phyloP scores from a whole-genome alignment of 495 filamentous ascomycete genomes.

The Extremus antarcticus region DNA sequence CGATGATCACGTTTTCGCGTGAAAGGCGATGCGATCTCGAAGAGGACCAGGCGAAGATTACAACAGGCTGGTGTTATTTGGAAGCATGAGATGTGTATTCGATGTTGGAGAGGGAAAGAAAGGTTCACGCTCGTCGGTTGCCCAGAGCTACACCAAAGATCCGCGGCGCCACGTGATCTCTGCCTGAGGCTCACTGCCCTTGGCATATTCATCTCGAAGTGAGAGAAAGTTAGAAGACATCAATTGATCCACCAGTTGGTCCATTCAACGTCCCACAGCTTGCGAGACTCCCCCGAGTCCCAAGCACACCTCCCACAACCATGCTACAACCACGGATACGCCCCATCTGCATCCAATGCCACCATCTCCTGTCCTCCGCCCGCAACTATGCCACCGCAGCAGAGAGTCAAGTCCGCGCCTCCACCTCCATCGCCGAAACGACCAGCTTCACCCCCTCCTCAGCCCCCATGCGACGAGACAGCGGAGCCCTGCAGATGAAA shows the following conservation, averaged over 20 bases:
- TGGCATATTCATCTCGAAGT: too few relatives aligned
- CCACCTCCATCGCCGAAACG: slow-evolving; percentile 24
- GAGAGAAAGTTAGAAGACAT: too few relatives aligned
- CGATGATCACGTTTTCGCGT: too few relatives aligned
- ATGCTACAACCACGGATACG: slow-evolving; percentile 22
- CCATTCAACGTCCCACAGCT: neutral
- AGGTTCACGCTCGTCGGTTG: too few relatives aligned
- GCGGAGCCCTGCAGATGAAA: slow-evolving; percentile 43
- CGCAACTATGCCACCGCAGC: slow-evolving; percentile 45
- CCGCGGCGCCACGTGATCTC: too few relatives aligned
- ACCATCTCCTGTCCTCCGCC: slow-evolving; percentile 30
- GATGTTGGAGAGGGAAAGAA: too few relatives aligned
- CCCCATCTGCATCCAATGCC: slow-evolving; percentile 14
- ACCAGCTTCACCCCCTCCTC: slow-evolving; percentile 23
- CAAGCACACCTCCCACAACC: neutral
- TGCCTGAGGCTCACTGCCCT: neutral
- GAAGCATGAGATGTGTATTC: too few relatives aligned
- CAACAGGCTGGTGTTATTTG: too few relatives aligned
- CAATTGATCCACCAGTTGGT: neutral
- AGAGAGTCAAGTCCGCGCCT: slow-evolving; percentile 21
- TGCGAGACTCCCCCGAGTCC: neutral
- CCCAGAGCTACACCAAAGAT: too few relatives aligned
- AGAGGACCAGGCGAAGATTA: too few relatives aligned
- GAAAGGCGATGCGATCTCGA: too few relatives aligned
- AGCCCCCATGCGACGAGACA: slow-evolving; percentile 20